Evolutionary conservation across 495 filamentous ascomycete species (phyloP).

Genomic region (Hypoxylon cercidicola): DNA sequence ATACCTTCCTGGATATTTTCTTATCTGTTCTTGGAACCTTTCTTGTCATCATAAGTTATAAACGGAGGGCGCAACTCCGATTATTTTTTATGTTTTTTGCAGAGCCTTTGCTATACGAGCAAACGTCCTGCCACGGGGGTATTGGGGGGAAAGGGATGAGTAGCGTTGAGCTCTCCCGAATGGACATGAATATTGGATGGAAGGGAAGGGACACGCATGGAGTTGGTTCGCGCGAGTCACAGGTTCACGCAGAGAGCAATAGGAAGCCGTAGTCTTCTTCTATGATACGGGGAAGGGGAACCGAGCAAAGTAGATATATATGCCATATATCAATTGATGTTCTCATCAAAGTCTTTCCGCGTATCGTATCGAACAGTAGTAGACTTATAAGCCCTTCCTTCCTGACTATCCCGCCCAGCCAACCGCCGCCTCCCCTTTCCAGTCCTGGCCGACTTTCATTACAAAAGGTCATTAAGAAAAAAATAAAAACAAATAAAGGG

Average conservation of each 20-base stretch:
- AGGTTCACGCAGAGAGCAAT: neutral
- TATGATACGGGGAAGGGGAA: slow-evolving; percentile 10
- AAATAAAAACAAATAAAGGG: slow-evolving; percentile 8
- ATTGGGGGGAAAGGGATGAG: neutral
- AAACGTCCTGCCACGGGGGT: too few relatives aligned
- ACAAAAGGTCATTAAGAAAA: neutral
- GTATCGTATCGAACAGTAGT: neutral
- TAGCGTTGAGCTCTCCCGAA: neutral
- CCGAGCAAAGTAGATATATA: slow-evolving; percentile 36
- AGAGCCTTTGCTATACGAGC: too few relatives aligned
- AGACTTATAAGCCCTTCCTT: neutral
- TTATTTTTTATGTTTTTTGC: too few relatives aligned
- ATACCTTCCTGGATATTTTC: neutral
- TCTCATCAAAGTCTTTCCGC: slow-evolving; percentile 4
- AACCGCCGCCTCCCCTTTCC: neutral
- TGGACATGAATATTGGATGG: neutral
- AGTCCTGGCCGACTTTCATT: neutral
- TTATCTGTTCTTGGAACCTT: too few relatives aligned
- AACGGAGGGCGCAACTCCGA: too few relatives aligned
- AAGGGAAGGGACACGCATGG: neutral
- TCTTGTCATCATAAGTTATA: too few relatives aligned
- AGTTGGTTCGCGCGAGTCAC: slow-evolving; percentile 2
- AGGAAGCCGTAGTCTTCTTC: neutral
- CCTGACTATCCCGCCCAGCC: too few relatives aligned
- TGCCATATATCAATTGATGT: slow-evolving; percentile 35